Percentiles rank a stretch among this genome's conserved stretches.
Evolutionary conservation across 139 green algal species (phyloP).

Genomic region (Tetradesmus obliquus): DNA sequence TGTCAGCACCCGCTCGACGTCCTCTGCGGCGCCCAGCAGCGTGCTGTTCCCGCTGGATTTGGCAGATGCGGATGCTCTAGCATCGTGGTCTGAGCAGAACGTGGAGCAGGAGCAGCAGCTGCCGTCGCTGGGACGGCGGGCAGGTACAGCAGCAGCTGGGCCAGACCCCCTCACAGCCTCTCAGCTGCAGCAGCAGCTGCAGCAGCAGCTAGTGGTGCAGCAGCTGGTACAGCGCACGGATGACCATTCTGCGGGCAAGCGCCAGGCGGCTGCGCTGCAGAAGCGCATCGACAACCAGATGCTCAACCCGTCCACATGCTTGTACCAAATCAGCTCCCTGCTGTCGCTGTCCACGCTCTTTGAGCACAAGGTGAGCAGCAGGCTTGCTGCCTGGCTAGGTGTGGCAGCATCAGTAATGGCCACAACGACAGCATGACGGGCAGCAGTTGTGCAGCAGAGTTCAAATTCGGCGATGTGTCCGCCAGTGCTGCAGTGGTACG

Average conservation of each 20-base stretch:
- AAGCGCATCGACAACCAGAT: constrained; percentile 9
- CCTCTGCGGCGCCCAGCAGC: constrained; percentile 17
- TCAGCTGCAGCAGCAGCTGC: constrained; percentile 33
- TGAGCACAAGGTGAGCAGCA: constrained; percentile 44
- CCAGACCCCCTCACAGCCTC: background rate
- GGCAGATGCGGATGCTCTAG: background rate
- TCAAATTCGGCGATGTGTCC: background rate
- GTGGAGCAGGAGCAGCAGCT: background rate
- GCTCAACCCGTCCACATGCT: constrained; percentile 26
- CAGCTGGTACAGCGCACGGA: background rate
- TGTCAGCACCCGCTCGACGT: constrained; percentile 5
- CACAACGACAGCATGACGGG: background rate
- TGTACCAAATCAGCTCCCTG: constrained; percentile 45
- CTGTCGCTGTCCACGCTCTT: constrained; percentile 46
- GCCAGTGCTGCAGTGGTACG: too few species aligned
- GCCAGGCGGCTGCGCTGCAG: constrained; percentile 10
- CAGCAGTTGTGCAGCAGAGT: background rate
- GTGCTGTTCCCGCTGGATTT: constrained; percentile 38
- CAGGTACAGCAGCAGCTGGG: background rate
- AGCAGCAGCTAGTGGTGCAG: constrained; percentile 16
- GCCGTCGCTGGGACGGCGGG: background rate
- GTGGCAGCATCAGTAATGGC: background rate
- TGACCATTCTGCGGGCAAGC: background rate
- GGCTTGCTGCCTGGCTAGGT: background rate
- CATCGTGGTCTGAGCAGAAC: background rate